phyloP scores from a whole-genome alignment of 1,284 basidiomycete species.

The Leccinum pachyderme region DNA sequence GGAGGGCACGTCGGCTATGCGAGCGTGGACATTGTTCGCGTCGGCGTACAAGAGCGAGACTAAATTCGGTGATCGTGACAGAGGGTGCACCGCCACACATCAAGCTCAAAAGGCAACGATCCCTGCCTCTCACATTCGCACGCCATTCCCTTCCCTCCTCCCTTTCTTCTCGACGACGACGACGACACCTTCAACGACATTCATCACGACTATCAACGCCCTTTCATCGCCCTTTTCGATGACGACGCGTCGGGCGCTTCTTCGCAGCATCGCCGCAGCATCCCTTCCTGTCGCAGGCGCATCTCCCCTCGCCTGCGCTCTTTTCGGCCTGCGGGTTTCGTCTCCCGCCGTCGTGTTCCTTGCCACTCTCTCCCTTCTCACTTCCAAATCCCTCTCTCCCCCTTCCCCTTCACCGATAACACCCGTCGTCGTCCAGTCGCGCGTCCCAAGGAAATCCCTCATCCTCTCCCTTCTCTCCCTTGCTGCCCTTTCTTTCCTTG shows the following conservation, averaged over 20 bases:
- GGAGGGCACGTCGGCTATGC: background rate
- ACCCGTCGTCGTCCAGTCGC: slow-evolving; percentile 68
- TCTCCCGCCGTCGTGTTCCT: slow-evolving; percentile 64
- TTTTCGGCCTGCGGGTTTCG: slow-evolving; percentile 58
- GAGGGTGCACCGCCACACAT: slow-evolving; percentile 27
- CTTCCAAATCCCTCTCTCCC: slow-evolving; percentile 46
- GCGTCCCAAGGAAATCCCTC: slow-evolving; percentile 66
- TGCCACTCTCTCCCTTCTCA: slow-evolving; percentile 56
- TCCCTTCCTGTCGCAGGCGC: slow-evolving; percentile 27
- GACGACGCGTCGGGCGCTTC: slow-evolving; percentile 28
- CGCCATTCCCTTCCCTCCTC: slow-evolving; percentile 27
- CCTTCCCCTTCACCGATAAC: slow-evolving; percentile 63
- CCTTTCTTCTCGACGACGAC: slow-evolving; percentile 17
- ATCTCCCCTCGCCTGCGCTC: slow-evolving; percentile 36
- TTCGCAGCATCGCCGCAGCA: slow-evolving; percentile 24
- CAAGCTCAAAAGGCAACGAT: slow-evolving; percentile 32
- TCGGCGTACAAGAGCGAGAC: background rate
- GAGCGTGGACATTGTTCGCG: slow-evolving; percentile 12
- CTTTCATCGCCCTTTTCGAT: slow-evolving; percentile 8
- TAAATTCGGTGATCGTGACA: background rate
- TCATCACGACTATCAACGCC: slow-evolving; percentile 11
- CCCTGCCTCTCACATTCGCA: slow-evolving; percentile 26
- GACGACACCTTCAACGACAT: slow-evolving; percentile 14
- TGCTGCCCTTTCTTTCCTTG: slow-evolving; percentile 79
- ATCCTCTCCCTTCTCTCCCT: slow-evolving; percentile 71